Base-by-base conservation (phyloP, 371 early-diverging fungal species). In the Dichotomocladium elegans region DNA sequence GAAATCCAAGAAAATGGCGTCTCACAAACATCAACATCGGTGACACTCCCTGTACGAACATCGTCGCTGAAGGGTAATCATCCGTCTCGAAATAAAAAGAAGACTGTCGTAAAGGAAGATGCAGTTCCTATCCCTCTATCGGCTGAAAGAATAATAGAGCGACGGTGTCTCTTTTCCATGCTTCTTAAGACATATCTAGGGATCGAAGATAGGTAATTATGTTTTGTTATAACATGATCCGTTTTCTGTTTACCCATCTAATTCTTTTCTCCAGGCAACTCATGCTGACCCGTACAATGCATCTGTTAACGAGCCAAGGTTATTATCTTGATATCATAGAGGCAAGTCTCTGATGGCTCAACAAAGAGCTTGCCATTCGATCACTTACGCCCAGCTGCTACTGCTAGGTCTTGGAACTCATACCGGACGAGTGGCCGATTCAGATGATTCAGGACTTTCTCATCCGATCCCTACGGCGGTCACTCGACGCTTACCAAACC, bases 391-490 rank as follows among this genome's bases (percentile, higher is more conserved):
- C n/a, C n/a, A n/a, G n/a, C n/a, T n/a, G n/a, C n/a, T 21, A 37
- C n/a, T 10, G 4, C 12, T 52, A 87, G 86, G 82, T 87, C 14
- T 62, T 89, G 47, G 58, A 76, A 9, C 47, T 74, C 29, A 60
- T 87, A 31, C 87, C 89, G 1, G 76, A 81, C 33, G 66, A 71
- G 31, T 89, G 87, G 89, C 74, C 89, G 0, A 53, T 89, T 19
- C 72, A 80, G 19, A 56, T 77, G 50, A 59, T 87, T 0, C 74
- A 77, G 48, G 61, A 73, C 11, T 89, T 83, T 45, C 55, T 89
- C 10, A 51, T 70, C 12, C 57, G 76, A 10, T 79, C 86, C 2
- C 41, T 85, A 22, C 66, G 85, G 41, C 68, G 72, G 50, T 74
- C 70, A 12, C 54, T 78, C 15, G 77, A 83, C 43, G 74, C 70